phyloP scores from a whole-genome alignment of 495 filamentous ascomycete genomes.

The Neurospora sp. region DNA sequence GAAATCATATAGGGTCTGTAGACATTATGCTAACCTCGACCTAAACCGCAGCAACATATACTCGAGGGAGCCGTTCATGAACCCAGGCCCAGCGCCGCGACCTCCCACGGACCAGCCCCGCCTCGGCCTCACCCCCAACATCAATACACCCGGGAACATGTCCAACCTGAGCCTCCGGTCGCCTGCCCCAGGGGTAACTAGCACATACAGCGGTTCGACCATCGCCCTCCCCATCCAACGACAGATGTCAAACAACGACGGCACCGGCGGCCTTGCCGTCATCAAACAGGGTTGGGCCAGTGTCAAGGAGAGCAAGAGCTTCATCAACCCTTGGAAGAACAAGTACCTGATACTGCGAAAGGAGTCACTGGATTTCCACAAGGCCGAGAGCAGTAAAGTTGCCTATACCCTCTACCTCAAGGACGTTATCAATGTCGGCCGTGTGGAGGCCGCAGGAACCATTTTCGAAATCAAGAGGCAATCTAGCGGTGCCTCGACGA shows the following conservation, averaged over 20 bases:
- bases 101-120: slow-evolving; percentile 79
- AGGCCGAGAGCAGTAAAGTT: slow-evolving; percentile 74
- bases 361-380: slow-evolving; percentile 81
- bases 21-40: background rate
- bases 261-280: slow-evolving; percentile 52
- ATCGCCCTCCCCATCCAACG: slow-evolving; percentile 57
- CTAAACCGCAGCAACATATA: slow-evolving; percentile 41
- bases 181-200: slow-evolving; percentile 27
- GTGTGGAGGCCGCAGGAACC: slow-evolving; percentile 77
- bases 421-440: slow-evolving; percentile 73
- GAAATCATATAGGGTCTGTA: background rate
- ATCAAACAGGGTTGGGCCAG: slow-evolving; percentile 77
- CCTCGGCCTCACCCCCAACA: slow-evolving; percentile 62
- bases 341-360: slow-evolving; percentile 83
- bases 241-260: slow-evolving; percentile 50
- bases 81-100: slow-evolving; percentile 85
- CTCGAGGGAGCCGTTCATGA: slow-evolving; percentile 76
- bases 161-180: slow-evolving; percentile 62
- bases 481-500: slow-evolving; percentile 48
- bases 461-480: slow-evolving; percentile 86
- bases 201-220: slow-evolving; percentile 51
- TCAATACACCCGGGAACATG: slow-evolving; percentile 61
- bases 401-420: slow-evolving; percentile 69
- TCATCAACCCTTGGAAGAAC: slow-evolving; percentile 74
- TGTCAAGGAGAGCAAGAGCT: slow-evolving; percentile 85